Percentiles rank a stretch among this genome's conserved stretches.
Conservation (phyloP, 2,329 filamentous ascomycete genomes). For the Diaporthe citri region DNA sequence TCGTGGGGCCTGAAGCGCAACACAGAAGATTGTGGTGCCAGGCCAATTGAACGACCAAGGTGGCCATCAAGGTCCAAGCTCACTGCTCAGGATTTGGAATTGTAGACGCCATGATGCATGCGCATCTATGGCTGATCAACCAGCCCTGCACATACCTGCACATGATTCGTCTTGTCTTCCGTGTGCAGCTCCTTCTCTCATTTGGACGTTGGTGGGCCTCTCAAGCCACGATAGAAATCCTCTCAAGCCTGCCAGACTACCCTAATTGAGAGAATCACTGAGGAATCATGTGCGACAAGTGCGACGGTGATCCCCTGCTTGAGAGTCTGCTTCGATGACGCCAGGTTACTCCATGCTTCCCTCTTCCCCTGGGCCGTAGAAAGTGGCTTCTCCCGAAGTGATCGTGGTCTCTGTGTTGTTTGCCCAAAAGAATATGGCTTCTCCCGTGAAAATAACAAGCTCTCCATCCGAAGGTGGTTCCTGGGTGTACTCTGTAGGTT, state of each 20-base stretch:
- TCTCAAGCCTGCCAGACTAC: too few relatives aligned
- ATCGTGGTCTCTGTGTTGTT: neutral
- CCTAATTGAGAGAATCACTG: neutral
- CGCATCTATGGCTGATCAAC: neutral
- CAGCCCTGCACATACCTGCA: neutral
- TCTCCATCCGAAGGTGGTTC: neutral
- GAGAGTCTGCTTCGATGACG: too few relatives aligned
- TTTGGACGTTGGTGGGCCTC: too few relatives aligned
- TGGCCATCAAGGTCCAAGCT: neutral
- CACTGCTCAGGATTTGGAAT: neutral
- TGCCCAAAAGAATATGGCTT: neutral
- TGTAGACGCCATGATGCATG: neutral
- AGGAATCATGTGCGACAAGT: neutral
- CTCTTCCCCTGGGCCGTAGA: neutral
- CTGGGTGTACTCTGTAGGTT: too few relatives aligned
- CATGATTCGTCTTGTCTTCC: neutral
- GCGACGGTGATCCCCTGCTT: neutral
- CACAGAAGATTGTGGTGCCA: too few relatives aligned
- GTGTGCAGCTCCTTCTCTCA: too few relatives aligned
- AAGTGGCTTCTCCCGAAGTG: neutral
- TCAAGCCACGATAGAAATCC: too few relatives aligned
- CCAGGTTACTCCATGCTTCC: neutral
- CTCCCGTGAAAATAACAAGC: neutral
- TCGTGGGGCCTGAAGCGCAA: neutral
- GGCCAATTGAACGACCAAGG: neutral